Evolutionary conservation across 345 rosid species (phyloP).

Genomic region (Pugionium cornutum): DNA sequence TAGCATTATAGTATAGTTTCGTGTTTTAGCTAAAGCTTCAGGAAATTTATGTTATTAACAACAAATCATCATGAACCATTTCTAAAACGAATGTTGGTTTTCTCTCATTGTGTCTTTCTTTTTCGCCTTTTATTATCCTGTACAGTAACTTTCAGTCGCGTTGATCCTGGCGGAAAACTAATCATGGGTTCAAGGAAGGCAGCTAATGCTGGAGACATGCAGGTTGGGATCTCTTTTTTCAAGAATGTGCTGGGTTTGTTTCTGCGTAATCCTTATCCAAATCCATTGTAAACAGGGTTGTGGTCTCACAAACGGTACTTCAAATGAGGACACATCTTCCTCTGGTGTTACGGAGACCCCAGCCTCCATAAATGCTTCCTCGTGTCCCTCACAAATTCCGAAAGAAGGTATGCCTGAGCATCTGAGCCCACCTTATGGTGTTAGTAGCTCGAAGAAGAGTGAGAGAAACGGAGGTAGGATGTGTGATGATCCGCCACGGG

Average conservation of each 20-base stretch:
- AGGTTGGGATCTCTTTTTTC: constrained; percentile 46
- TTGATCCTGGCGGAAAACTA: constrained; percentile 80
- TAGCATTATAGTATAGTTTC: constrained; percentile 3
- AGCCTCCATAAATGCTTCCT: constrained; percentile 44
- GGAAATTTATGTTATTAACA: neutral
- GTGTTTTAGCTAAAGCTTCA: constrained; percentile 22
- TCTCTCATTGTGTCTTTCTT: constrained; percentile 20
- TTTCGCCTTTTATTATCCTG: constrained; percentile 1
- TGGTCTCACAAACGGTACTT: constrained; percentile 44
- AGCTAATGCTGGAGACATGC: constrained; percentile 48
- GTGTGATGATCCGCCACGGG: constrained; percentile 44
- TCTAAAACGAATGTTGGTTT: constrained; percentile 5
- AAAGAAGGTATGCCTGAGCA: constrained; percentile 47
- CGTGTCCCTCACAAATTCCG: constrained; percentile 44
- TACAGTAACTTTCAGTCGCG: constrained; percentile 81
- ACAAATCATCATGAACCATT: neutral
- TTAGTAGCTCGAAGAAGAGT: constrained; percentile 47
- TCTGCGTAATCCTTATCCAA: neutral
- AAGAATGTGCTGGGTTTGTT: constrained; percentile 5
- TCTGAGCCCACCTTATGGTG: constrained; percentile 50
- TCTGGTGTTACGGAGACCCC: constrained; percentile 52
- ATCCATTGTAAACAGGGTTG: constrained; percentile 47
- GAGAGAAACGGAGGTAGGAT: constrained; percentile 46
- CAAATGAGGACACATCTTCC: constrained; percentile 52
- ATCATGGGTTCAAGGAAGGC: constrained; percentile 81